Base-by-base conservation (phyloP, 1,284 basidiomycete genomes). In the Ustilago trichophora region DNA sequence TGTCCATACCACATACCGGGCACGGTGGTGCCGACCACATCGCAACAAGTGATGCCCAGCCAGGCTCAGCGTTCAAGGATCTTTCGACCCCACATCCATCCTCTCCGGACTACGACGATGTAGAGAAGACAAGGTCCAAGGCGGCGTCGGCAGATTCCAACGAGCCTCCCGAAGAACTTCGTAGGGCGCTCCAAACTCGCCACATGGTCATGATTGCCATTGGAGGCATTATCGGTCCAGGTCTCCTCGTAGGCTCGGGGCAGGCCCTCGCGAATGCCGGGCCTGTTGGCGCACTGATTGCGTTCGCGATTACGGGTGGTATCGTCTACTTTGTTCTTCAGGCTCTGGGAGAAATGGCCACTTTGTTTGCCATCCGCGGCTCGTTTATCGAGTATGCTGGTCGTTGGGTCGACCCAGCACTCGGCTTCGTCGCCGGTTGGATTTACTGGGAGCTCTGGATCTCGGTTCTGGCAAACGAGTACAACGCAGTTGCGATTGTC, bases 351-450 rank as follows among this genome's bases (percentile, higher is more conserved):
- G 72, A 72, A 22, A 65, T 75, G 51, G 52, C 56, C 25, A 76
- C 81, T 11, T 89, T 85, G 72, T 85, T 90, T 31, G 81, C 83
- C 36, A 83, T 85, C 64, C 67, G 84, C 50, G 89, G 88, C 60
- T 88, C 91, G 3, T 91, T 92, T 78, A 89, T 93, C 81, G 89
- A 87, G 44, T 84, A 92, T 24, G 90, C 91, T 1, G 88, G 87
- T 64, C 87, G 89, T 40, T 91, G 91, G 77, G 88, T 91, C 21
- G 87, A 91, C 73, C 88, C 88, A 3, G 89, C 91, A 0, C 85
- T 92, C 60, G 88, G 88, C 0, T 72, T 73, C 27, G 62, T 74
- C 87, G 26, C 77, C 86, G 34, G 89, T 86, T 55, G 86, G 91
- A 38, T 65, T 16, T 72, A 72, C 36, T 72, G 62, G 57, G 54